Evolutionary conservation across 768 basidiomycete species (phyloP).

Genomic region (Xerocomellus intermedius): DNA sequence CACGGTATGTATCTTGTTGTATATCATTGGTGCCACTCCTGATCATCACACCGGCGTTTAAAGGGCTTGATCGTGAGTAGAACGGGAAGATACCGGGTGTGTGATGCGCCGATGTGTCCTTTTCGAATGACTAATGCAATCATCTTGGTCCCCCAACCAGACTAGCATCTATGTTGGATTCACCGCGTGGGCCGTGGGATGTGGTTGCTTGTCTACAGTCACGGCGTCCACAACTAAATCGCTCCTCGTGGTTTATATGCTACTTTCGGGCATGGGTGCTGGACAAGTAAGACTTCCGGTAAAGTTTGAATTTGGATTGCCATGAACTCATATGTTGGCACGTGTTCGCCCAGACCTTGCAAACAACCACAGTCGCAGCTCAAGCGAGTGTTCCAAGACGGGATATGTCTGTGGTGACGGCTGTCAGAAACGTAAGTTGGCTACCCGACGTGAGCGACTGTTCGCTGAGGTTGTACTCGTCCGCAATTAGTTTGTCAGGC

Average conservation of each 20-base stretch:
- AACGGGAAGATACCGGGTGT: slow-evolving; percentile 62
- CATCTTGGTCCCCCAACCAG: neutral
- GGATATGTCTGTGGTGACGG: slow-evolving; percentile 79
- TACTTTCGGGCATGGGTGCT: slow-evolving; percentile 58
- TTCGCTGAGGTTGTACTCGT: neutral
- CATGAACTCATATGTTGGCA: neutral
- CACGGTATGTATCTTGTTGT: slow-evolving; percentile 38
- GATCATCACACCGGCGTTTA: neutral
- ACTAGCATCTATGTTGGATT: slow-evolving; percentile 55
- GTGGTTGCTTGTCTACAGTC: slow-evolving; percentile 68
- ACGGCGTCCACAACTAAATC: slow-evolving; percentile 46
- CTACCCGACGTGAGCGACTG: neutral
- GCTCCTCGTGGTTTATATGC: slow-evolving; percentile 57
- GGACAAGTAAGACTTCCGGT: slow-evolving; percentile 44
- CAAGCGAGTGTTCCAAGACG: slow-evolving; percentile 68
- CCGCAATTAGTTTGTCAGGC: slow-evolving; percentile 53
- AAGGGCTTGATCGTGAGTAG: slow-evolving; percentile 61
- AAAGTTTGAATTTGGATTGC: neutral
- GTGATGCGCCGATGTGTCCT: slow-evolving; percentile 1
- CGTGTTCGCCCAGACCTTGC: slow-evolving; percentile 40
- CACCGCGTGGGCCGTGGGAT: slow-evolving; percentile 64
- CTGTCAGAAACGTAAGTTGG: slow-evolving; percentile 53
- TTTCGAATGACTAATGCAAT: neutral
- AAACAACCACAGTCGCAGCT: slow-evolving; percentile 67
- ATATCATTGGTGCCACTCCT: neutral